A percentile compares a stretch with the other conserved stretches of the same genome.
Conservation (phyloP, 192 early-diverging fungal genomes). For the Paraglomus occultum region DNA sequence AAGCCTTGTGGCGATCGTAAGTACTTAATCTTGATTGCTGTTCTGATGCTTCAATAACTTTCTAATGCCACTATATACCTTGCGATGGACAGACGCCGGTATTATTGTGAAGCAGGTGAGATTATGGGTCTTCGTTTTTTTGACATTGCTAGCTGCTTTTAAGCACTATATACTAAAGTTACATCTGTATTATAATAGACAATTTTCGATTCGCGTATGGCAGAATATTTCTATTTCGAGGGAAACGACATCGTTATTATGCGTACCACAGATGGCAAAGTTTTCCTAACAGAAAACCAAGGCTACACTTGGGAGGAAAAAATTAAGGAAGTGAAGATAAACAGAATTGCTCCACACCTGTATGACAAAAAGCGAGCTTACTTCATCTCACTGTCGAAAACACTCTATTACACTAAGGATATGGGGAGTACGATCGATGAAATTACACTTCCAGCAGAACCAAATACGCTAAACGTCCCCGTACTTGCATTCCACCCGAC, state of each 20-base stretch:
- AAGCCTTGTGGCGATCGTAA: conserved; percentile 62
- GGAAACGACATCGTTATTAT: conserved; percentile 43
- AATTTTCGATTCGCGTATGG: conserved; percentile 33
- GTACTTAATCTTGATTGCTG: conserved; percentile 7
- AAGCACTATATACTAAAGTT: not conserved
- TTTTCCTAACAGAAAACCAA: conserved; percentile 62
- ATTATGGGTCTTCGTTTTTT: too few relatives aligned
- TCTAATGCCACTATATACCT: too few relatives aligned
- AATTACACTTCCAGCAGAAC: conserved; percentile 57
- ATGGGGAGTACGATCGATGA: conserved; percentile 51
- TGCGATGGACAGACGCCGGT: too few relatives aligned
- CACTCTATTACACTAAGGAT: conserved; percentile 62
- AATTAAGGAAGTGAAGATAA: conserved; percentile 30
- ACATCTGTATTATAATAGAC: not conserved
- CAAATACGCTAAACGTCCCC: conserved; percentile 58
- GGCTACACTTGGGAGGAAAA: conserved; percentile 56
- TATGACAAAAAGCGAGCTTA: conserved; percentile 59
- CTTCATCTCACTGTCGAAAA: conserved; percentile 51
- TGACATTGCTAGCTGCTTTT: not conserved
- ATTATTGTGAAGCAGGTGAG: too few relatives aligned
- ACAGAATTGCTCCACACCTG: conserved; percentile 59
- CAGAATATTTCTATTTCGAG: conserved; percentile 43
- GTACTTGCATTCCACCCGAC: conserved; percentile 83
- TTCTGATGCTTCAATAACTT: too few relatives aligned
- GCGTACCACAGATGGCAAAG: conserved; percentile 49